A percentile compares a stretch with the other conserved stretches of the same genome.
These are phyloP conservation scores for Brasilioporus rufonigricans DNA, from an alignment of 768 basidiomycete genomes.

Conservation along the genomic window DNA sequence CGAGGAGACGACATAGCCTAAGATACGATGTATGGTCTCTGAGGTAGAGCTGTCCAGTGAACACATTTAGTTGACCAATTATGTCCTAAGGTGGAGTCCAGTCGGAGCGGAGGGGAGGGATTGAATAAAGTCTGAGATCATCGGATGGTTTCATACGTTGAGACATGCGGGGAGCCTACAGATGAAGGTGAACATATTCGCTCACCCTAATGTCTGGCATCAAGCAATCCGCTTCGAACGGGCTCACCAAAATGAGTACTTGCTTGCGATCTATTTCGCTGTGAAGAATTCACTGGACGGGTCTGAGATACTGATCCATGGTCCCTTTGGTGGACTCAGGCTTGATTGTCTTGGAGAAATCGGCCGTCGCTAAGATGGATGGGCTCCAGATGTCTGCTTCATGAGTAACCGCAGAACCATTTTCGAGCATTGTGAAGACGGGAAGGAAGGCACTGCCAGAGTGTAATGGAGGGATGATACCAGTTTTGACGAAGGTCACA, in stretches of 20 bases:
- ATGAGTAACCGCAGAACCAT: neutral
- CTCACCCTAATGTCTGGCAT: constrained; percentile 35
- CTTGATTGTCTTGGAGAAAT: constrained; percentile 11
- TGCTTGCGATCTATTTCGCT: neutral
- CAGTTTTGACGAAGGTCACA: constrained; percentile 25
- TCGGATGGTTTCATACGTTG: constrained; percentile 36
- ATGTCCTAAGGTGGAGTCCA: neutral
- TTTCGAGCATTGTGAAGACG: constrained; percentile 2
- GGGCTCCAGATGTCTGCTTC: constrained; percentile 12
- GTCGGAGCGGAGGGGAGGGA: constrained; percentile 1
- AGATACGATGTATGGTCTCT: neutral
- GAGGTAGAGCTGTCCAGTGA: neutral
- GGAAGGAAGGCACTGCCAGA: neutral
- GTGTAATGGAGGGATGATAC: constrained; percentile 13
- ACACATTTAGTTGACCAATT: neutral
- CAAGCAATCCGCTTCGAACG: constrained; percentile 32
- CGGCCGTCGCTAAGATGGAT: constrained; percentile 6
- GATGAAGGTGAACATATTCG: constrained; percentile 35
- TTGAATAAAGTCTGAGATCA: constrained; percentile 14
- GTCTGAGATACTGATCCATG: constrained; percentile 8
- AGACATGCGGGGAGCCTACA: constrained; percentile 38
- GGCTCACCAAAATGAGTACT: constrained; percentile 22
- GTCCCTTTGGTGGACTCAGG: neutral
- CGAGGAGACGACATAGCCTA: neutral
- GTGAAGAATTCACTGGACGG: constrained; percentile 25